Evolutionary conservation across 345 rosid species (phyloP), one percentile per base, ranked within the genome.

Genomic region (Microcos paniculata): DNA sequence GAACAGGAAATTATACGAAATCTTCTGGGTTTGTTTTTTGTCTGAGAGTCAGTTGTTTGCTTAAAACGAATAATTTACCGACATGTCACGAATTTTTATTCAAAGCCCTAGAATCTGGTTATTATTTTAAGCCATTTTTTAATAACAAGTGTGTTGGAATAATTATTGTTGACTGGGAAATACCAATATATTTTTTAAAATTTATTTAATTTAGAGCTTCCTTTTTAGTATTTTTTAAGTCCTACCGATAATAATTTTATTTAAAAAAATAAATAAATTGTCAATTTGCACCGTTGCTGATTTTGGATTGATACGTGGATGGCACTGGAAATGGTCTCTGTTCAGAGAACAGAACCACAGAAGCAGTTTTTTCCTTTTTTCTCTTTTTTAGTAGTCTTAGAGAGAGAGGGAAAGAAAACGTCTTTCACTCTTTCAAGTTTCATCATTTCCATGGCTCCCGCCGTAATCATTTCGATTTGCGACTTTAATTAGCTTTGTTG

Each of bases 81-180:
- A 86, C 89, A 84, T 76, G 81, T 52, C 81, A 78, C 74, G 79
- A 78, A 75, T 79, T 76, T 82, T 66, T 78, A 64, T 82, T 81
- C 74, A 80, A 76, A 70, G 77, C 76, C 71, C 64, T 49, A 71
- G 86, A 79, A 85, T 85, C 85, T 85, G 72, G 42, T 72, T 74
- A 82, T 82, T 88, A 81, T 81, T 78, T 57, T 79, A 77, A 69
- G 31, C 38, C 68, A 56, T 11, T 18, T 53, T 4, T 72, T n/a
- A 38, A 3, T n/a, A 67, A 23, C 56, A n/a, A 49, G n/a, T 62
- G 24, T 62, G 52, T 45, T 21, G 73, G 76, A n/a, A 30, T 61
- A 61, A 73, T 73, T 58, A 73, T 68, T 59, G 23, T 68, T 59
- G 23, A 35, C 9, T 51, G 28, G 28, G 46, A 24, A 12, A 45